Evolutionary conservation across 164 flowering plant genomes (phyloP).

Genomic region (Stephania yunnanensis): DNA sequence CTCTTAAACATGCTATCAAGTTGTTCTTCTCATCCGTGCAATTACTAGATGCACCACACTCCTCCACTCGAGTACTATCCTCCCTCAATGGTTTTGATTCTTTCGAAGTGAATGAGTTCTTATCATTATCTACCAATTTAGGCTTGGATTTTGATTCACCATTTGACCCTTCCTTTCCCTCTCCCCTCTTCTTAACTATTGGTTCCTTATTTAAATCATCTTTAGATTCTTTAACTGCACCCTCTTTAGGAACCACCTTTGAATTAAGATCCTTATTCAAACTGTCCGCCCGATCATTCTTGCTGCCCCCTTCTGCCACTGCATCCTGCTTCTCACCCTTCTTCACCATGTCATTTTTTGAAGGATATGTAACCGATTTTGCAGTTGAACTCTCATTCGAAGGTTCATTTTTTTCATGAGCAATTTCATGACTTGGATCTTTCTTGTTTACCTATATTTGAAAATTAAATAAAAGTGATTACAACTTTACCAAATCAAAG

Average conservation of each 20-base stretch:
- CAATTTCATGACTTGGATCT: constrained; percentile 8
- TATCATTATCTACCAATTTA: constrained; percentile 17
- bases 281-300: constrained; percentile 6
- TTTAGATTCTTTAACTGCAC: constrained; percentile 13
- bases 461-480: neutral
- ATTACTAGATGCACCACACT: constrained; percentile 51
- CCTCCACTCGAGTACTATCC: constrained; percentile 36
- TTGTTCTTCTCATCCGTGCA: constrained; percentile 43
- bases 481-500: neutral
- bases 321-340: constrained; percentile 3
- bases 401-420: constrained; percentile 2
- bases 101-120: constrained; percentile 3
- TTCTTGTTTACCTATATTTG: constrained; percentile 18
- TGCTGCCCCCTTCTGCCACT: constrained; percentile 6
- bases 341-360: constrained; percentile 12
- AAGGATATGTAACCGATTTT: constrained; percentile 3
- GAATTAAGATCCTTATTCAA: constrained; percentile 10
- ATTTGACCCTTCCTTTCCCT: constrained; percentile 12
- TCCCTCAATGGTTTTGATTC: constrained; percentile 17
- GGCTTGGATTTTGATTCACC: constrained; percentile 18
- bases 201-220: constrained; percentile 10
- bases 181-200: constrained; percentile 13
- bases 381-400: constrained; percentile 11
- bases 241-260: constrained; percentile 11
- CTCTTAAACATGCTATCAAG: constrained; percentile 62